These are phyloP conservation scores for Cladosporium sp. DNA, from an alignment of 2,329 filamentous ascomycete genomes.

Conservation along the genomic window DNA sequence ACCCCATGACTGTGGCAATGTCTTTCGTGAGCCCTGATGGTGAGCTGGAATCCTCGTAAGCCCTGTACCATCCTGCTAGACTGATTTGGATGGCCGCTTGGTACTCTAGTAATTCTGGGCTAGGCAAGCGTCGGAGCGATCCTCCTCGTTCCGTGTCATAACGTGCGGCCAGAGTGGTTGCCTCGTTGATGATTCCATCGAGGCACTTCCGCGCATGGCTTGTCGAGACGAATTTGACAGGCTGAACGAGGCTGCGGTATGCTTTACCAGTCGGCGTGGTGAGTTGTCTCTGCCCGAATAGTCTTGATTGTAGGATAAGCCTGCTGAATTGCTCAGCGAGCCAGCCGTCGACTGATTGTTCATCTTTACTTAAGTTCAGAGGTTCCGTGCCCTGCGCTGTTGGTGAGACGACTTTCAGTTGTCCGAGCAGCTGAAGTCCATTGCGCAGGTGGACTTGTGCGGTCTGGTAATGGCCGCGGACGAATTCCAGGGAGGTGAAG, in stretches of 20 bases:
- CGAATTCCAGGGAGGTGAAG: constrained; percentile 46
- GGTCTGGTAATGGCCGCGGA: constrained; percentile 43
- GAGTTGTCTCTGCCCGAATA: constrained; percentile 26
- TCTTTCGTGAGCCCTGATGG: constrained; percentile 1
- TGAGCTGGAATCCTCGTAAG: constrained; percentile 10
- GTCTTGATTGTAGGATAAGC: constrained; percentile 27
- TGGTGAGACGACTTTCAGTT: constrained; percentile 26
- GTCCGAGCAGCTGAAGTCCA: constrained; percentile 45
- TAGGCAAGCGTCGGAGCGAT: background rate
- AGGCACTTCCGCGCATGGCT: constrained; percentile 17
- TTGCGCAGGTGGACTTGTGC: constrained; percentile 48
- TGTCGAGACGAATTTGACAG: constrained; percentile 8
- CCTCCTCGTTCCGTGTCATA: background rate
- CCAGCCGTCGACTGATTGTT: constrained; percentile 44
- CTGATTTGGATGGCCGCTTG: constrained; percentile 2
- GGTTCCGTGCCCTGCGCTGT: constrained; percentile 25
- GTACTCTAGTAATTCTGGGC: background rate
- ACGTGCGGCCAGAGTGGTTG: background rate
- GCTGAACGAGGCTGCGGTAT: constrained; percentile 6
- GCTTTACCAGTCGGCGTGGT: background rate
- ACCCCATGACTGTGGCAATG: constrained; percentile 14
- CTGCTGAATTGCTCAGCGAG: constrained; percentile 48
- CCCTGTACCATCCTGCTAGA: constrained; percentile 6
- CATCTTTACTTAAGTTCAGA: background rate
- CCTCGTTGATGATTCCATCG: constrained; percentile 4